A percentile compares a stretch with the other conserved stretches of the same genome.
Evolutionary conservation across 768 basidiomycete genomes (phyloP).

Genomic region (Boletus reticulatus): DNA sequence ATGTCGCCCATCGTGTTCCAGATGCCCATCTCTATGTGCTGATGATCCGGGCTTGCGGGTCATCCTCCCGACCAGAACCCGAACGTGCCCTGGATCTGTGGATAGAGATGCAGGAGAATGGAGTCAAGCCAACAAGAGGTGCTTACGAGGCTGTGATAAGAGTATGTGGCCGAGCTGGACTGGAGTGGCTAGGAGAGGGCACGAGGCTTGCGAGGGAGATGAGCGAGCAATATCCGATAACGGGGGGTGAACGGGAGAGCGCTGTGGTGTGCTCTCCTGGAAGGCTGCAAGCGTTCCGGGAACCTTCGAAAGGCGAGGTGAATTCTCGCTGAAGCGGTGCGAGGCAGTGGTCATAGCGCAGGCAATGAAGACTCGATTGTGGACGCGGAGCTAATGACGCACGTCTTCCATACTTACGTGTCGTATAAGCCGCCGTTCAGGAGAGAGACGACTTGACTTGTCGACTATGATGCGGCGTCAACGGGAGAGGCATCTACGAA

Average conservation of each 20-base stretch:
- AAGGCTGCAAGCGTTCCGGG: conserved; percentile 84
- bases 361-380: conserved; percentile 34
- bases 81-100: conserved; percentile 92
- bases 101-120: conserved; percentile 86
- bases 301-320: conserved; percentile 82
- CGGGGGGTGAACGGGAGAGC: conserved; percentile 39
- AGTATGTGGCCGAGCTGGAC: conserved; percentile 79
- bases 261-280: conserved; percentile 82
- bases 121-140: conserved; percentile 62
- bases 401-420: conserved; percentile 86
- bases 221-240: conserved; percentile 62
- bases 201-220: conserved; percentile 86
- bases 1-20: conserved; percentile 77
- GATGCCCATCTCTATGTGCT: conserved; percentile 67
- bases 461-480: no score
- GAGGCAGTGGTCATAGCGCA: conserved; percentile 16
- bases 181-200: conserved; percentile 71
- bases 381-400: conserved; percentile 73
- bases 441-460: no score
- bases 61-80: conserved; percentile 62
- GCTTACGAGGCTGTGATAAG: conserved; percentile 81
- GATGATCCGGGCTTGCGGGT: conserved; percentile 88
- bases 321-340: conserved; percentile 81
- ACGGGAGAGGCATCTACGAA: no score
- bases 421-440: conserved; percentile 49